Evolutionary conservation across 2,329 filamentous ascomycete species (phyloP), one percentile per base, ranked within the genome.

Genomic region (Hypomyces perniciosus): DNA sequence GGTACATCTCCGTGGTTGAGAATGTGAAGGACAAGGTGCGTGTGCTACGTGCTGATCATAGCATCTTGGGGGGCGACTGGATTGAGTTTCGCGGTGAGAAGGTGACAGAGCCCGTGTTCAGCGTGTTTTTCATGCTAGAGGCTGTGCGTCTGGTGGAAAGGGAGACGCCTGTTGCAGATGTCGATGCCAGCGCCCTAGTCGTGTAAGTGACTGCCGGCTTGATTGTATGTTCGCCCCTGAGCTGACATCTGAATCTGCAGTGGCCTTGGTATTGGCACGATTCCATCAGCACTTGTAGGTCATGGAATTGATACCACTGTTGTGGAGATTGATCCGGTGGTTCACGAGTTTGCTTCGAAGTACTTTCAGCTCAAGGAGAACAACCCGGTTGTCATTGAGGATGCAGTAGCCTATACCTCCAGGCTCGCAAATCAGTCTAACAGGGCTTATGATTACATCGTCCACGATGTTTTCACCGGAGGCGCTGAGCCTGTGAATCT

Each of bases 381-480:
- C 59, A 88, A 93, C 69, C 88, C 81, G 0, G 78, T 86, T n/a
- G 80, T 89, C 48, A 84, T 97, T 56, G 80, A 84, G 46, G 90
- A 99, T 61, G 93, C 93, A 0, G 82, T 90, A 3, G 70, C 72
- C n/a, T 96, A 84, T 66, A 78, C 82, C 13, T 68, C 73, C 42
- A 62, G 69, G 47, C 63, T 77, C 44, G 72, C 72, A 49, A 62
- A 69, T 46, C 59, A 69, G 29, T 60, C 72, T 51, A 65, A 69
- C 6, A 66, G 73, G 43, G 74, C 74, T 29, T 99, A 86, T 66
- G 86, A 96, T 71, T 97, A 96, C 72, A 93, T 99, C 62, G 79
- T 99, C 48, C 93, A 99, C 67, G 93, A 99, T 60, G 93, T 99
- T 27, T 99, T 99, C 67, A 99, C 93, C 1, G 93, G 93, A 27